A percentile compares a stretch with the other conserved stretches of the same genome.
phyloP scores from a whole-genome alignment of 345 rosid species.

The Corymbia maculata region DNA sequence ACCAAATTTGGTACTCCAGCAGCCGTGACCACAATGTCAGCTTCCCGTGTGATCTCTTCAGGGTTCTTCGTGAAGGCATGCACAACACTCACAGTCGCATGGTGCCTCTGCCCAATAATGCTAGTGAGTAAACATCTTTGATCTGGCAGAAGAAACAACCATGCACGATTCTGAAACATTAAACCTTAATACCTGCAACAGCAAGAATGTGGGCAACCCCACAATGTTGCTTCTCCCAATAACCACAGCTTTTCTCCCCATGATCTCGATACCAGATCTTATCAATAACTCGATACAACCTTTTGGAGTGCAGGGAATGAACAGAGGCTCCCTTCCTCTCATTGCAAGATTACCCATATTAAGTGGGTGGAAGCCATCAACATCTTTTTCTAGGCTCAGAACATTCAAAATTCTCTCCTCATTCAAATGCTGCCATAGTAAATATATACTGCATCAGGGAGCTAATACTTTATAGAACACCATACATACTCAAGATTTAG shows the following conservation, averaged over 20 bases:
- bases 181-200: slow-evolving; percentile 60
- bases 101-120: slow-evolving; percentile 65
- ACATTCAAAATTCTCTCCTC: slow-evolving; percentile 62
- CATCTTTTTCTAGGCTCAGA: slow-evolving; percentile 76
- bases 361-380: slow-evolving; percentile 82
- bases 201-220: slow-evolving; percentile 70
- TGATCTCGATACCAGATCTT: slow-evolving; percentile 64
- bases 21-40: slow-evolving; percentile 76
- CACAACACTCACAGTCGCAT: slow-evolving; percentile 74
- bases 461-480: background rate
- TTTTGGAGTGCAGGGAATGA: slow-evolving; percentile 81
- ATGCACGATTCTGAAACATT: background rate
- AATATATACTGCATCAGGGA: background rate
- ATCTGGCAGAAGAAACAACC: background rate
- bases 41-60: slow-evolving; percentile 54
- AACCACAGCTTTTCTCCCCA: slow-evolving; percentile 76
- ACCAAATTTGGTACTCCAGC: slow-evolving; percentile 83
- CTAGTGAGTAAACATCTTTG: background rate
- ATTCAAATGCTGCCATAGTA: slow-evolving; percentile 69
- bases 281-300: slow-evolving; percentile 79
- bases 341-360: slow-evolving; percentile 88
- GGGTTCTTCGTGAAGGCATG: slow-evolving; percentile 69
- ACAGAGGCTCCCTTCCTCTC: slow-evolving; percentile 89
- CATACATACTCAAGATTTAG: background rate
- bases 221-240: slow-evolving; percentile 92